Conservation (phyloP, 116 monocot genomes). For the Thalassia testudinum region DNA sequence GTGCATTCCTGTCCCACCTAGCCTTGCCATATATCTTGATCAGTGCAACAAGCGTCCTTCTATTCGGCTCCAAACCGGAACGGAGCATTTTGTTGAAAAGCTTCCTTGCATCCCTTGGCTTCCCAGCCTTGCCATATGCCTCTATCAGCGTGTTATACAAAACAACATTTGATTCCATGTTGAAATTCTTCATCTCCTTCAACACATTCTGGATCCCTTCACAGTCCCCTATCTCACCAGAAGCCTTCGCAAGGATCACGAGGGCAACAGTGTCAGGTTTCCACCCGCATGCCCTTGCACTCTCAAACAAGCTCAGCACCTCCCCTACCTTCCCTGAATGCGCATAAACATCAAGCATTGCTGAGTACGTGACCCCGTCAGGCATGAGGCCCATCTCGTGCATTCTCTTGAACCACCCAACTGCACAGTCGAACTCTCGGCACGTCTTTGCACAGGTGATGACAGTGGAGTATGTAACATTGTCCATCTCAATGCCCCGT, state of each 20-base stretch:
- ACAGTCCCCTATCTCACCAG: slow-evolving; percentile 63
- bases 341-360: slow-evolving; percentile 66
- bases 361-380: slow-evolving; percentile 91
- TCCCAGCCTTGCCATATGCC: slow-evolving; percentile 60
- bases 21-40: slow-evolving; percentile 83
- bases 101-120: slow-evolving; percentile 54
- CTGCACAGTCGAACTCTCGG: slow-evolving; percentile 32
- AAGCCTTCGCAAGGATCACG: slow-evolving; percentile 56
- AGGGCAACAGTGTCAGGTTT: slow-evolving; percentile 58
- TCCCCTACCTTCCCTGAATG: slow-evolving; percentile 47
- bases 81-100: slow-evolving; percentile 70
- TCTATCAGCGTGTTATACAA: slow-evolving; percentile 77
- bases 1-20: slow-evolving; percentile 52
- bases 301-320: slow-evolving; percentile 45
- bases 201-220: slow-evolving; percentile 73
- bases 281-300: slow-evolving; percentile 62
- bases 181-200: slow-evolving; percentile 39
- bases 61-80: slow-evolving; percentile 45
- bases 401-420: slow-evolving; percentile 84
- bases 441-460: slow-evolving; percentile 63
- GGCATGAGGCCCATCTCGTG: slow-evolving; percentile 54
- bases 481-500: slow-evolving; percentile 36
- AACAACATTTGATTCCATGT: slow-evolving; percentile 45
- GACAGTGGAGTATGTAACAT: slow-evolving; percentile 86
- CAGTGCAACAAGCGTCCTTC: slow-evolving; percentile 59